Evolutionary conservation across 768 basidiomycete genomes (phyloP), one percentile per base, ranked within the genome.

Genomic region (Lentinula detonsa): DNA sequence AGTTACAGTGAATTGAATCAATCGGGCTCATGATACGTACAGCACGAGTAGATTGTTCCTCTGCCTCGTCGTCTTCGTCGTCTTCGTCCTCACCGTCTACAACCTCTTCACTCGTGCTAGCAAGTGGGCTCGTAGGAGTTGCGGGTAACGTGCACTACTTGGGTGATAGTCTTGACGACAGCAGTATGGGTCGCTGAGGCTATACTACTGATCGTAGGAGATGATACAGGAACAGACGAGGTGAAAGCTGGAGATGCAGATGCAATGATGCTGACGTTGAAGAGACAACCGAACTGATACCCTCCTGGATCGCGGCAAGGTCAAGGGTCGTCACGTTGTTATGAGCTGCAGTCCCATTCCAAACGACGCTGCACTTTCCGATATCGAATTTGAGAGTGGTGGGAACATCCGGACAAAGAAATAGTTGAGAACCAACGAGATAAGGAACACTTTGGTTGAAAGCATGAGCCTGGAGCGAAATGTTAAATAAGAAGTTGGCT

Each of bases 391-490:
- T 68, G 63, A 75, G 33, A 11, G 57, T 67, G 34, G 69, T 68
- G 35, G 85, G 84, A 4, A 86, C 77, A 66, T 74, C 75, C 45
- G 79, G 74, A 67, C 89, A 91, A 69, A 86, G 74, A 62, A 77
- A 81, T 54, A 91, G 77, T 49, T 78, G 73, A n/a, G 74, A 67
- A 7, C 69, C 74, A 18, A 70, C 65, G 31, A 86, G 75, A 51
- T 84, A 80, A 7, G 85, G 82, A 63, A 88, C 78, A 40, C 82
- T 81, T 35, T 72, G 64, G 64, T 76, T 75, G 28, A 75, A 72
- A 6, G 79, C 78, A 63, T 83, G 71, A 34, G 82, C 85, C 66
- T 82, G 72, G 33, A 69, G 50, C 33, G 85, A 75, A 57, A 91
- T 79, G 53, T 72, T 70, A 49, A 73, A 72, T 59, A 91, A 74